A percentile compares a stretch with the other conserved stretches of the same genome.
Evolutionary conservation across 805 yeast genomes (phyloP).

Genomic region (Saccharomycopsis fodiens): DNA sequence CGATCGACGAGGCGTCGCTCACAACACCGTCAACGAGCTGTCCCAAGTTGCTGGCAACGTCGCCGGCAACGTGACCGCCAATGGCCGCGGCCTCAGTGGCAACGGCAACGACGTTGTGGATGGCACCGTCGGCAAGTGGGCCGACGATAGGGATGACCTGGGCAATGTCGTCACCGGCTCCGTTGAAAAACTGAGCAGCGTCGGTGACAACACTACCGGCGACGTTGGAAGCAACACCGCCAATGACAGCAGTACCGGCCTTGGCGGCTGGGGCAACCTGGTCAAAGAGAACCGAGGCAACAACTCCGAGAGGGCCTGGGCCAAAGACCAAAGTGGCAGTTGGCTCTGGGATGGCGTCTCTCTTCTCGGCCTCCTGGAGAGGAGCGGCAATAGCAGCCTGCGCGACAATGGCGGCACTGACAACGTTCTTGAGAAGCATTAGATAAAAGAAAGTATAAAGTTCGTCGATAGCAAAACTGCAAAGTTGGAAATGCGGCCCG

Average conservation of each 20-base stretch:
- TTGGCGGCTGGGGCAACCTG: constrained; percentile 1
- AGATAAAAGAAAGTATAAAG: too few species aligned
- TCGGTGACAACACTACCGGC: constrained; percentile 6
- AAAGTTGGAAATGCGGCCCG: background rate
- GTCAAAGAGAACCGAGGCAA: background rate
- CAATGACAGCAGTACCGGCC: constrained; percentile 7
- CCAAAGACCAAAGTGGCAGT: background rate
- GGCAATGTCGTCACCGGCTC: background rate
- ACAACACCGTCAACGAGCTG: constrained; percentile 1
- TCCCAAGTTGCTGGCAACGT: constrained; percentile 1
- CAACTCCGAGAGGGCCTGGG: constrained; percentile 11
- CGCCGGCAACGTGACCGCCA: constrained; percentile 5
- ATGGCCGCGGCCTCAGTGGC: constrained; percentile 4
- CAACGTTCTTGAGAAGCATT: background rate
- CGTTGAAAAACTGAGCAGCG: background rate
- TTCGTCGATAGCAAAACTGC: background rate
- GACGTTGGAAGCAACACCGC: constrained; percentile 3
- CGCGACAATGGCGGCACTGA: background rate
- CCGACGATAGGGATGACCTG: constrained; percentile 3
- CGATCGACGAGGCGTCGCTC: constrained; percentile 4
- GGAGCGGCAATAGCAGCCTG: background rate
- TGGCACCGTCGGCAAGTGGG: background rate
- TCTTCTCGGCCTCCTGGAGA: background rate
- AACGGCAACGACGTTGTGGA: constrained; percentile 7
- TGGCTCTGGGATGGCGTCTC: constrained; percentile 3